phyloP scores from a whole-genome alignment of 352 stramenopile genomes.

The Phytophthora quininea region DNA sequence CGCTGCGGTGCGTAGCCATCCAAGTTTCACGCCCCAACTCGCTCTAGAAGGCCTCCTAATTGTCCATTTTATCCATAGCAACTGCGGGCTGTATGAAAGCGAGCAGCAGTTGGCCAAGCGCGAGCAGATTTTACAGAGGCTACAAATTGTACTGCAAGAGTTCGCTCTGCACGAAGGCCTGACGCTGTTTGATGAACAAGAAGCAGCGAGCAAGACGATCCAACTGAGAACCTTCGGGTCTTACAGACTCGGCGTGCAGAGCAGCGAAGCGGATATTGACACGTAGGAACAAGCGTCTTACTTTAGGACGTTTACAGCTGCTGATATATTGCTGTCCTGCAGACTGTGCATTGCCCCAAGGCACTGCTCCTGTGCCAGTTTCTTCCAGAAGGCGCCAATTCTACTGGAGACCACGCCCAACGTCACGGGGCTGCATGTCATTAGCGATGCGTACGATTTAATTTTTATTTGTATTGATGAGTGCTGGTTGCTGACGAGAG shows the following conservation, averaged over 20 bases:
- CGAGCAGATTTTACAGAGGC: constrained; percentile 66
- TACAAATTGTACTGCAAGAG: constrained; percentile 73
- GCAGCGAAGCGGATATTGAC: constrained; percentile 86
- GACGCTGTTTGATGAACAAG: constrained; percentile 46
- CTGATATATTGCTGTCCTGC: background rate
- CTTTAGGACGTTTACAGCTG: no score
- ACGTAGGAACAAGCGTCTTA: constrained; percentile 43
- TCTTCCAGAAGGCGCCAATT: constrained; percentile 88
- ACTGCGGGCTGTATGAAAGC: constrained; percentile 76
- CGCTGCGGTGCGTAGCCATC: constrained; percentile 46
- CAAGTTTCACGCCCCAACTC: background rate
- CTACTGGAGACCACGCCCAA: constrained; percentile 72
- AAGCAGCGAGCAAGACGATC: constrained; percentile 45
- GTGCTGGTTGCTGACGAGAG: background rate
- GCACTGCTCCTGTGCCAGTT: constrained; percentile 83
- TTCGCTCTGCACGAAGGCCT: constrained; percentile 79
- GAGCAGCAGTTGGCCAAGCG: constrained; percentile 65
- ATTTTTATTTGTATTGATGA: background rate
- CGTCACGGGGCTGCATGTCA: constrained; percentile 80
- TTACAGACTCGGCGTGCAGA: constrained; percentile 87
- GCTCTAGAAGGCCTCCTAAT: background rate
- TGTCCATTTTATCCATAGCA: constrained; percentile 31
- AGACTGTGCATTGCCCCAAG: constrained; percentile 85
- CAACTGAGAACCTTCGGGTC: constrained; percentile 93
- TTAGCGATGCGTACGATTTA: constrained; percentile 89